Conservation (phyloP, 768 basidiomycete genomes). For the Pisolithus orientalis region DNA sequence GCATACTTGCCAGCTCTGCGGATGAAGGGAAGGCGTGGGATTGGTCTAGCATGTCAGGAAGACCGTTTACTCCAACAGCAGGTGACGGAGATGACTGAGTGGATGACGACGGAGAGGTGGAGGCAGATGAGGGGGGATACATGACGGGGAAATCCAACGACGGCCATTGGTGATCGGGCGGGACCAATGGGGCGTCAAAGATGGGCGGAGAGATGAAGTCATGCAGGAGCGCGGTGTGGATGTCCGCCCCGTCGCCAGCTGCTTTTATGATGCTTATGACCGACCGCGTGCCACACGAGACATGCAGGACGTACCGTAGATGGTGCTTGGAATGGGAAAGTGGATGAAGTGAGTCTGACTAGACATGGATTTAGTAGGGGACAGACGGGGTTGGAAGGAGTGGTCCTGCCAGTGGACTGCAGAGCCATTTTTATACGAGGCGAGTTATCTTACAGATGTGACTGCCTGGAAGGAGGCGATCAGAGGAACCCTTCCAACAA, state of each 20-base stretch:
- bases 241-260: background rate
- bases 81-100: conserved; percentile 8
- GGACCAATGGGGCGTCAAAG: conserved; percentile 11
- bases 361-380: background rate
- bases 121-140: conserved; percentile 2
- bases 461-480: conserved; percentile 1
- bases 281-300: background rate
- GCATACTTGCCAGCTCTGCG: conserved; percentile 20
- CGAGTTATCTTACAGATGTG: conserved; percentile 5
- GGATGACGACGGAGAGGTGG: conserved; percentile 8
- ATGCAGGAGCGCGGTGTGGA: conserved; percentile 2
- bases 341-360: conserved; percentile 2
- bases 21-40: conserved; percentile 11
- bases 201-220: conserved; percentile 7
- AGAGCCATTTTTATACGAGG: conserved; percentile 17
- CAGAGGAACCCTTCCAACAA: conserved; percentile 10
- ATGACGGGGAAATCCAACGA: conserved; percentile 15
- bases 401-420: background rate
- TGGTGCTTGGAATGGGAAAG: conserved; percentile 2
- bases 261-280: background rate
- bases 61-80: background rate
- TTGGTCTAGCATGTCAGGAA: background rate
- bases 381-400: conserved; percentile 1
- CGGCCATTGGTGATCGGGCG: conserved; percentile 17
- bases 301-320: background rate